Evolutionary conservation across 805 yeast genomes (phyloP).

Genomic region (Wickerhamomyces rabaulensis): DNA sequence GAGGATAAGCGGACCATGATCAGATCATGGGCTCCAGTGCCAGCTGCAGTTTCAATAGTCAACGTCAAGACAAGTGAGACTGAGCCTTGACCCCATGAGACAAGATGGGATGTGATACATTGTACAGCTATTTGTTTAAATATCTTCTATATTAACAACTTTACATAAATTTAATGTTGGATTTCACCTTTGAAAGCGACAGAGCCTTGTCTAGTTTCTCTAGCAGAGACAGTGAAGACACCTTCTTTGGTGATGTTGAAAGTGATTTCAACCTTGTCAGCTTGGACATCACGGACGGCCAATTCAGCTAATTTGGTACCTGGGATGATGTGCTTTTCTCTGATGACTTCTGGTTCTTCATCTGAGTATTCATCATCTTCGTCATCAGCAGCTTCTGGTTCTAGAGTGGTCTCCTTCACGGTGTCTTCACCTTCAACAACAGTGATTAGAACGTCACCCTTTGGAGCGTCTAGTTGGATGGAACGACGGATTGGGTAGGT

Average conservation of each 20-base stretch:
- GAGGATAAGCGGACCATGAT: no score
- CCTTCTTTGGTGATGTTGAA: conserved; percentile 57
- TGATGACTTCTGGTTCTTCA: conserved; percentile 86
- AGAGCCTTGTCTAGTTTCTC: conserved; percentile 58
- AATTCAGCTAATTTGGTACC: conserved; percentile 75
- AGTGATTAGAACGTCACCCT: conserved; percentile 59
- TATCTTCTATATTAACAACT: background rate
- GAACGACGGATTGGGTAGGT: conserved; percentile 87
- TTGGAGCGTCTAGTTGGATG: conserved; percentile 54
- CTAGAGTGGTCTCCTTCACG: conserved; percentile 76
- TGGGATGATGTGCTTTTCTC: conserved; percentile 68
- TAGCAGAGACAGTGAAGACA: conserved; percentile 51
- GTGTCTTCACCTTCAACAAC: conserved; percentile 84
- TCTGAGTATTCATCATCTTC: conserved; percentile 54
- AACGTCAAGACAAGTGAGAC: no score
- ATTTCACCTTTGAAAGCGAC: conserved; percentile 52
- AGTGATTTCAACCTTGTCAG: conserved; percentile 59
- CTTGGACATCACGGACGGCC: conserved; percentile 63
- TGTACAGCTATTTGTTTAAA: no score
- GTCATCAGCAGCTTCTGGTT: conserved; percentile 49
- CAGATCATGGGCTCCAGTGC: no score
- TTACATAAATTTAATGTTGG: conserved; percentile 2
- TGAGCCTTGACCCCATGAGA: no score
- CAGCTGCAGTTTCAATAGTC: no score
- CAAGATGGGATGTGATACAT: no score